Conservation (phyloP, 2,329 filamentous ascomycete genomes). For the Stemphylium lycopersici region DNA sequence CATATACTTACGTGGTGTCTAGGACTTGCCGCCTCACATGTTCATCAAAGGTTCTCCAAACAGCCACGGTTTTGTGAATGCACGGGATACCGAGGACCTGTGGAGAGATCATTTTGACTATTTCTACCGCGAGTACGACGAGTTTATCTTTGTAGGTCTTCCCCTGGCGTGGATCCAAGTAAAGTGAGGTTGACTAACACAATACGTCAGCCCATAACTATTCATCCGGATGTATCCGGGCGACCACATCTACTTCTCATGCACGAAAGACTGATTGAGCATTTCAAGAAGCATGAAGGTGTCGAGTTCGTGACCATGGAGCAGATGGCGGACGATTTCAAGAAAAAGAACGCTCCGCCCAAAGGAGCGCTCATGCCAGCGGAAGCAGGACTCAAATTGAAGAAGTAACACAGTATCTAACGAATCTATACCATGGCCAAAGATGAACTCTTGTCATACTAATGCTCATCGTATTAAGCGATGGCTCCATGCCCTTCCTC, state of each 20-base stretch:
- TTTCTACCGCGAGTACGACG: constrained; percentile 76
- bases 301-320: constrained; percentile 73
- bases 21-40: constrained; percentile 66
- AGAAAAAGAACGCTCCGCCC: constrained; percentile 65
- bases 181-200: neutral
- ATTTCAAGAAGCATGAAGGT: constrained; percentile 68
- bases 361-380: constrained; percentile 67
- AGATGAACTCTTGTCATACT: too few relatives aligned
- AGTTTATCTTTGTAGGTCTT: constrained; percentile 66
- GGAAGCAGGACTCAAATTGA: constrained; percentile 59
- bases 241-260: constrained; percentile 73
- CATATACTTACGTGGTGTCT: constrained; percentile 25
- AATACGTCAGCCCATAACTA: constrained; percentile 65
- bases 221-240: constrained; percentile 70
- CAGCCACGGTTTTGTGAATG: constrained; percentile 64
- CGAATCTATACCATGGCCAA: too few relatives aligned
- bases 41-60: constrained; percentile 71
- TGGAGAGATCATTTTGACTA: constrained; percentile 73
- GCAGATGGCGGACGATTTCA: constrained; percentile 75
- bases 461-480: too few relatives aligned
- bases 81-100: constrained; percentile 66
- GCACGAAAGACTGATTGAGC: constrained; percentile 73
- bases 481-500: too few relatives aligned
- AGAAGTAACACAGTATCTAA: constrained; percentile 21
- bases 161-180: constrained; percentile 52